Percentiles rank a stretch among this genome's conserved stretches.
Evolutionary conservation across 1,139 yeast genomes (phyloP).

Genomic region (Pichia terricola): DNA sequence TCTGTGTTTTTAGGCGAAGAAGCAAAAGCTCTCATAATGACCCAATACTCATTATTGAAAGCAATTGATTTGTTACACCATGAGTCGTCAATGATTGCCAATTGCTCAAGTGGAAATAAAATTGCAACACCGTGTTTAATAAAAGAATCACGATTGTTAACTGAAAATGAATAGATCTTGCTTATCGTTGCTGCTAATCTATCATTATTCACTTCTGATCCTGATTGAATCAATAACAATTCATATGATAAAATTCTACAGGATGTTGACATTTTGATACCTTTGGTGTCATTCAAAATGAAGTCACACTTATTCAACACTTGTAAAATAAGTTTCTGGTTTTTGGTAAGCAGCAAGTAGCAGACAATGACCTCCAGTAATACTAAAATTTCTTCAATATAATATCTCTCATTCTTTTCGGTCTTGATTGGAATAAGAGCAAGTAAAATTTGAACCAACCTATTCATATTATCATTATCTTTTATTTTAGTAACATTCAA

Average conservation of each 20-base stretch:
- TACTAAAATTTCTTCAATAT: conserved; percentile 47
- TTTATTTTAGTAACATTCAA: conserved; percentile 30
- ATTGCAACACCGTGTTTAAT: conserved; percentile 41
- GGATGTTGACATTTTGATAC: conserved; percentile 13
- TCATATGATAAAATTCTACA: conserved; percentile 30
- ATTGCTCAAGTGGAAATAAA: conserved; percentile 43
- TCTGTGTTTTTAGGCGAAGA: conserved; percentile 44
- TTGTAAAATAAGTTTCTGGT: conserved; percentile 26
- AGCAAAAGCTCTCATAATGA: conserved; percentile 46
- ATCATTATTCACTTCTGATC: conserved; percentile 17
- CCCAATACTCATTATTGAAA: conserved; percentile 53
- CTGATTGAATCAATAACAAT: conserved; percentile 32
- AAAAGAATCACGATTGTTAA: conserved; percentile 30
- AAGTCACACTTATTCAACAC: conserved; percentile 18
- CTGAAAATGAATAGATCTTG: conserved; percentile 24
- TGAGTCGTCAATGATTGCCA: conserved; percentile 37
- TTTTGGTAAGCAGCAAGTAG: conserved; percentile 36
- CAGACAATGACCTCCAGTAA: conserved; percentile 47
- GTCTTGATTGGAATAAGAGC: conserved; percentile 23
- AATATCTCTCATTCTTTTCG: conserved; percentile 36
- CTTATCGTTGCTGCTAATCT: conserved; percentile 23
- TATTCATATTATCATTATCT: conserved; percentile 20
- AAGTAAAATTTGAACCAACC: conserved; percentile 27
- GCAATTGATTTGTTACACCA: conserved; percentile 33
- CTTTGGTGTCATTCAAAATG: conserved; percentile 11